Conservation (phyloP, 768 basidiomycete species). For the Mycena leptocephala region DNA sequence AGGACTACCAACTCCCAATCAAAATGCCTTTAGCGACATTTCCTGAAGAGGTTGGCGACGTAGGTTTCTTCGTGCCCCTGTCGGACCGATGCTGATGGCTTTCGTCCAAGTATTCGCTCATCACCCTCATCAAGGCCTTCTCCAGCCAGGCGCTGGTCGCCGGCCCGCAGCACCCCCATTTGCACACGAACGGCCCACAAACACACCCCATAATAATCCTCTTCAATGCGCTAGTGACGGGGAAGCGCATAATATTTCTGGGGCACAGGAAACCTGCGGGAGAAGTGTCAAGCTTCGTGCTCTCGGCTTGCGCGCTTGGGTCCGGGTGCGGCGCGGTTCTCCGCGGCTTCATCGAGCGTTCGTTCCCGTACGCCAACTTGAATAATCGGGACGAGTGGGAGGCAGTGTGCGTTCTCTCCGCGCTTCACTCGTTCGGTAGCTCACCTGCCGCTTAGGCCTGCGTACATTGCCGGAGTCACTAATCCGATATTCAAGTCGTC, state of each 20-base stretch:
- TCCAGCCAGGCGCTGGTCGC: conserved; percentile 54
- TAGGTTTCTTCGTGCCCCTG: conserved; percentile 54
- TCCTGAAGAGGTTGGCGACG: conserved; percentile 97
- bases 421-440: background rate
- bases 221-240: conserved; percentile 96
- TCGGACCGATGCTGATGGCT: conserved; percentile 64
- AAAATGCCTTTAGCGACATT: conserved; percentile 93
- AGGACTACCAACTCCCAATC: conserved; percentile 89
- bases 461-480: conserved; percentile 96
- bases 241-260: conserved; percentile 96
- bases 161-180: conserved; percentile 90
- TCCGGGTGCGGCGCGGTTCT: conserved; percentile 91
- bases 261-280: conserved; percentile 93
- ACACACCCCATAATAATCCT: conserved; percentile 97
- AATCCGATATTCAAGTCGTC: conserved; percentile 96
- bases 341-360: conserved; percentile 90
- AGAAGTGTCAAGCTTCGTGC: conserved; percentile 91
- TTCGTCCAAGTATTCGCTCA: conserved; percentile 68
- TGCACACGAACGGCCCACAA: conserved; percentile 91
- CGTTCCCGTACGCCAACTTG: conserved; percentile 96
- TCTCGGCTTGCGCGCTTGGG: conserved; percentile 94
- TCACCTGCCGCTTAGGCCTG: conserved; percentile 68
- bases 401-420: conserved; percentile 74
- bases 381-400: conserved; percentile 93
- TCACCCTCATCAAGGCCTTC: conserved; percentile 61